Percentiles rank a stretch among this genome's conserved stretches.
Conservation (phyloP, 2,329 filamentous ascomycete species). For the Delphinella strobiligena region DNA sequence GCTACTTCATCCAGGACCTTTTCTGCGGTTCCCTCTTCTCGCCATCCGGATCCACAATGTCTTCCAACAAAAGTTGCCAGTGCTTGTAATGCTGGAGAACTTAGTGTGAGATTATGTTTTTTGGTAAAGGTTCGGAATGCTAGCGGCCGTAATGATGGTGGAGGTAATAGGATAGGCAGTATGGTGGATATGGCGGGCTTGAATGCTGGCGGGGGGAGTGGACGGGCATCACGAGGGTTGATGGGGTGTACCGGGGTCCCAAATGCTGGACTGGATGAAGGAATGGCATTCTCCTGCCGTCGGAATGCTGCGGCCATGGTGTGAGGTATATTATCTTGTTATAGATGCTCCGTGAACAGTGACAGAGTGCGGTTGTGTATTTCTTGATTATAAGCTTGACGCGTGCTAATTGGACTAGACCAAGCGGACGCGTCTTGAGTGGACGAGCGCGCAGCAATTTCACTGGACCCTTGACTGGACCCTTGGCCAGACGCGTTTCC, state of each 20-base stretch:
- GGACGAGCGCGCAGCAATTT: no score
- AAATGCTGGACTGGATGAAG: conserved; percentile 84
- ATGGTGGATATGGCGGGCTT: conserved; percentile 51
- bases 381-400: no score
- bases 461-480: no score
- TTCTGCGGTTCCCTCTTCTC: conserved; percentile 87
- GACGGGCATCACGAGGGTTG: conserved; percentile 27
- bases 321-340: no score
- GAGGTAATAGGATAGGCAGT: conserved; percentile 78
- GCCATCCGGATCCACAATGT: conserved; percentile 91
- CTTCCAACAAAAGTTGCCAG: conserved; percentile 83
- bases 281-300: conserved; percentile 39
- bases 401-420: no score
- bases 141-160: conserved; percentile 73
- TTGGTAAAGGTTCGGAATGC: conserved; percentile 96
- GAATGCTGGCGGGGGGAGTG: conserved; percentile 31
- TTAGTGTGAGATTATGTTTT: conserved; percentile 89
- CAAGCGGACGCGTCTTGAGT: no score
- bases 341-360: no score
- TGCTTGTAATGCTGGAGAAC: conserved; percentile 71
- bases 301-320: conserved; percentile 16
- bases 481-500: no score
- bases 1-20: conserved; percentile 85
- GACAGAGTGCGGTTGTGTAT: no score
- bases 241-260: conserved; percentile 75